Evolutionary conservation across 1,284 basidiomycete genomes (phyloP), one percentile per base, ranked within the genome.

Genomic region (Marasmius fiardii): DNA sequence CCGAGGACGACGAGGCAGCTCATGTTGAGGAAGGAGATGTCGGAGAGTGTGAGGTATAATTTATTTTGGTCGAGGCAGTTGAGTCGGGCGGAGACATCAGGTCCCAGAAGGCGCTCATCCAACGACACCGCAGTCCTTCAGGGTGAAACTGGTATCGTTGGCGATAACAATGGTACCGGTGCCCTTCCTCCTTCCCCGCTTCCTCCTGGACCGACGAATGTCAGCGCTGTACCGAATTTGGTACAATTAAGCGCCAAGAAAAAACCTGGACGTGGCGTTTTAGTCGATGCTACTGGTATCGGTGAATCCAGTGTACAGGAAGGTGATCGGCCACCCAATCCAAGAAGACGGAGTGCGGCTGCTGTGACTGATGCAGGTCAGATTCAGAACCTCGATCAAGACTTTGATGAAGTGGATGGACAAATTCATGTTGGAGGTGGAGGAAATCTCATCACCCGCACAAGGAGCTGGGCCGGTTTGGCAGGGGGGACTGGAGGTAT

Each of bases 21-120:
- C 64, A 95, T 95, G 91, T 77, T 95, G 51, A 78, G 85, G 56
- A 88, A 86, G 21, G 93, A 96, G 71, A 76, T 96, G 66, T 90
- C 90, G 47, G 93, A 95, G 72, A 90, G 86, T 59, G 71, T 96
- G 58, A 77, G 93, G 20, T 76, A 88, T 50, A 92, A 95, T 64
- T 66, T 96, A 61, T 71, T 95, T 4, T 94, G 93, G 92, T 90
- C 93, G 66, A 81, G 93, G 11, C 85, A 88, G 63, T 78, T 86
- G 44, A 83, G 78, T 69, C 80, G 80, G 61, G 74, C 75, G 20
- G 79, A 76, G 44, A 70, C 78, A 39, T 71, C 71, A 49, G 75
- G 72, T 54, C 70, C 69, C 60, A 70, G 60, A 65, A 63, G 53
- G 65, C 74, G 43, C 55, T 77, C 69, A 63, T 72, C 68, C 26